Conservation (phyloP, 768 basidiomycete genomes). For the Paxillus ammoniavirescens region DNA sequence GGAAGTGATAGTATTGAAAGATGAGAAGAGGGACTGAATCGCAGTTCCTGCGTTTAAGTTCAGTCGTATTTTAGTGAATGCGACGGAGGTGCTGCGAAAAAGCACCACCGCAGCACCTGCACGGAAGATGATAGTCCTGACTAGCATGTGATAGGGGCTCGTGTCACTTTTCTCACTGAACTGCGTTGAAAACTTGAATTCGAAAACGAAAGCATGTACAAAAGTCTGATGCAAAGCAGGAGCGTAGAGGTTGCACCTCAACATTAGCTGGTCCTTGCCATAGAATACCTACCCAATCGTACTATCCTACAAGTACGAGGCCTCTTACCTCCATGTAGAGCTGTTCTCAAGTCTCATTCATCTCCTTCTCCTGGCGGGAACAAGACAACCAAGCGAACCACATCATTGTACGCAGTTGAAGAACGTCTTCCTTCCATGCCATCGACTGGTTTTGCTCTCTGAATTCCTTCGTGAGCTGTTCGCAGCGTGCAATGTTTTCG, state of each 20-base stretch:
- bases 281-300: constrained; percentile 26
- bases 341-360: constrained; percentile 28
- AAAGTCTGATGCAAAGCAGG: constrained; percentile 12
- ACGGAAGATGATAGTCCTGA: constrained; percentile 2
- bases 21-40: background rate
- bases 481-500: constrained; percentile 87
- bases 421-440: constrained; percentile 93
- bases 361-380: constrained; percentile 44
- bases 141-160: background rate
- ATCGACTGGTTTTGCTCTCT: constrained; percentile 83
- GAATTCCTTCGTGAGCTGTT: constrained; percentile 84
- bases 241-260: constrained; percentile 22
- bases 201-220: constrained; percentile 27
- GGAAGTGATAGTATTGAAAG: background rate
- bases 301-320: constrained; percentile 20
- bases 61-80: background rate
- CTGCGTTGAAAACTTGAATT: constrained; percentile 11
- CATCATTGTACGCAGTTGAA: constrained; percentile 90
- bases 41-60: background rate
- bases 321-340: background rate
- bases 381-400: constrained; percentile 91
- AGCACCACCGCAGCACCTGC: constrained; percentile 1
- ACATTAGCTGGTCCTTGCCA: constrained; percentile 23
- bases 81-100: background rate
- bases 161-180: too few relatives aligned